A percentile compares a stretch with the other conserved stretches of the same genome.
Evolutionary conservation across 257 asterid species (phyloP).

Genomic region (Nicotiana tomentosiformis): DNA sequence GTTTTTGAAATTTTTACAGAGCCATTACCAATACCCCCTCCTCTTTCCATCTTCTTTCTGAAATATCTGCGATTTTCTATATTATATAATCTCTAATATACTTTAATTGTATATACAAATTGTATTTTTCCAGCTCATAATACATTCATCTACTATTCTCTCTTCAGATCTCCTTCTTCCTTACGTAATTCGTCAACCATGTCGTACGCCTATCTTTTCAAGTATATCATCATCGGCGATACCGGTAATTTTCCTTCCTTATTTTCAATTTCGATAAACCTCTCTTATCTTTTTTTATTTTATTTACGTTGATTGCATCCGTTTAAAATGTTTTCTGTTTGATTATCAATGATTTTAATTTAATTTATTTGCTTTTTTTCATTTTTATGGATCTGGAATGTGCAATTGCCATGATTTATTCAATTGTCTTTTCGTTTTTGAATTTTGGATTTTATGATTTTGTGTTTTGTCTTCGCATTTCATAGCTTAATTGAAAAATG

Average conservation of each 20-base stretch:
- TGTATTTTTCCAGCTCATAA: background rate
- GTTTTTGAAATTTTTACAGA: background rate
- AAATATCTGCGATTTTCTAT: background rate
- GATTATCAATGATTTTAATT: too few species aligned
- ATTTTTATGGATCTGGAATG: background rate
- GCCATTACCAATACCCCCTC: background rate
- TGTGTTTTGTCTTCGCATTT: background rate
- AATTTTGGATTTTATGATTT: too few species aligned
- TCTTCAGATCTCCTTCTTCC: constrained; percentile 4
- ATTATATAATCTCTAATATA: background rate
- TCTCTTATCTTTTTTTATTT: background rate
- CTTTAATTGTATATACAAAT: background rate
- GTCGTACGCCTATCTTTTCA: constrained; percentile 67
- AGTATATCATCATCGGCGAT: constrained; percentile 71
- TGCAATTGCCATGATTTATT: background rate
- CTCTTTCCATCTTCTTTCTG: background rate
- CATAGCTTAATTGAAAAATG: background rate
- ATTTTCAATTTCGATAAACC: background rate
- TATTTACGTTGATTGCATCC: background rate
- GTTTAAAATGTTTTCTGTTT: background rate
- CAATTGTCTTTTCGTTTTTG: background rate
- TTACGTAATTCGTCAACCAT: constrained; percentile 15
- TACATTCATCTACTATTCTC: background rate
- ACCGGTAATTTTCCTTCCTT: constrained; percentile 27
- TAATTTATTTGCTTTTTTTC: background rate